phyloP scores from a whole-genome alignment of 2,329 filamentous ascomycete species.

The Nemania bipapillata region DNA sequence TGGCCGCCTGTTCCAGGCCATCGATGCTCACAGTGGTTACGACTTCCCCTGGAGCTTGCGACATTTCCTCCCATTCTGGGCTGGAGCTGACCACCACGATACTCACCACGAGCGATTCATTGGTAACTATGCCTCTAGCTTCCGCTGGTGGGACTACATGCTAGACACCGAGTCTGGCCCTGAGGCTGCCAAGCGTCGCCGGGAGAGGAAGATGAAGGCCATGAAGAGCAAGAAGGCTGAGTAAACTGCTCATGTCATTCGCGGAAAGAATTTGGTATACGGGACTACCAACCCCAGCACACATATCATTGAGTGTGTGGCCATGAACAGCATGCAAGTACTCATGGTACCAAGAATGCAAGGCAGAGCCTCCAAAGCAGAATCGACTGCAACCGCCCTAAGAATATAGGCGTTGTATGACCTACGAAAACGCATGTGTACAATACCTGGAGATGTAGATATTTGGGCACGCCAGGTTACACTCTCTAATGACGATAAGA shows the following conservation, averaged over 20 bases:
- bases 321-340: slow-evolving; percentile 8
- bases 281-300: neutral
- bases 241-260: slow-evolving; percentile 55
- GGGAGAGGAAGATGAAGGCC: slow-evolving; percentile 77
- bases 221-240: slow-evolving; percentile 75
- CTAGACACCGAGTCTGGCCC: slow-evolving; percentile 93
- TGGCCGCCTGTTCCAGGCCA: slow-evolving; percentile 92
- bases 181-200: slow-evolving; percentile 84
- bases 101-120: slow-evolving; percentile 98
- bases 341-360: slow-evolving; percentile 12
- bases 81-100: slow-evolving; percentile 95
- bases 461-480: slow-evolving; percentile 40
- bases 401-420: slow-evolving; percentile 6
- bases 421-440: slow-evolving; percentile 22
- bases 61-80: slow-evolving; percentile 97
- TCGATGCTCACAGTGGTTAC: slow-evolving; percentile 96
- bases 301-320: slow-evolving; percentile 4
- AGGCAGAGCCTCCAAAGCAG: slow-evolving; percentile 9
- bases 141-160: slow-evolving; percentile 98
- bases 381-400: neutral
- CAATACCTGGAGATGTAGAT: slow-evolving; percentile 41
- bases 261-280: neutral
- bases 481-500: slow-evolving; percentile 40
- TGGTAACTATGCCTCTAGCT: slow-evolving; percentile 96
- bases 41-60: slow-evolving; percentile 98